Base-by-base conservation (phyloP, 2,329 filamentous ascomycete species). In the Talaromyces verruculosus region DNA sequence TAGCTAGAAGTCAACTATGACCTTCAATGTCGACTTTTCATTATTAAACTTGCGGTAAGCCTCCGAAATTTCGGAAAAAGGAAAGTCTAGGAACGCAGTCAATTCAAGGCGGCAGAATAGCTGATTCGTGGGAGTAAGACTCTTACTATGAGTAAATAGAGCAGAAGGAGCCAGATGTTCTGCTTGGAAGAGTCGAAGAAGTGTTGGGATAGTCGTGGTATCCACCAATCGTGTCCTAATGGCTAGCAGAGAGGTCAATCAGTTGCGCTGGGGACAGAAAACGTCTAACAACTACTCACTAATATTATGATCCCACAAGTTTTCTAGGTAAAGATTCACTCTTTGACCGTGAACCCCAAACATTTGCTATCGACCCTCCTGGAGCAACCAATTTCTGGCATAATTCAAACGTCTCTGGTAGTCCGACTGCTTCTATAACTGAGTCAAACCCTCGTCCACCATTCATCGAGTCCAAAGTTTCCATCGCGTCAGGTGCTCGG, bases 101-200 rank as follows among this genome's bases (percentile, higher is more conserved):
- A 53, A 53, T 8, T 53, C 47, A 53, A 25, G 47, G 47, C 47
- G 15, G 13, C 13, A 53, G 11, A 53, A 25, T 25, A 53, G 22
- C 22, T 53, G 13, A 17, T 39, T 15, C n/a, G 25, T 53, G 47
- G 22, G 47, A 30, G 47, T 53, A 25, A 53, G 47, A 17, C 22
- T 30, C 47, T 53, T 53, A 53, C 47, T 53, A 53, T 53, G 47
- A 53, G 47, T 53, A 30, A 53, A 53, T 53, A 53, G n/a, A 53
- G 19, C 11, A 53, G 47, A 53, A 53, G 47, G 47, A 53, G 22
- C 47, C 47, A 53, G 47, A 53, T 22, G 47, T 1, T 53, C 6
- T 53, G 47, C 47, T 53, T 53, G 11, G 47, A 53, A 53, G n/a
- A 53, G 47, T 30, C 47, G 47, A 22, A 53, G 47, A 53, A 53